A percentile compares a stretch with the other conserved stretches of the same genome.
phyloP scores from a whole-genome alignment of 2,329 filamentous ascomycete species.

The Aspergillus intermedius region DNA sequence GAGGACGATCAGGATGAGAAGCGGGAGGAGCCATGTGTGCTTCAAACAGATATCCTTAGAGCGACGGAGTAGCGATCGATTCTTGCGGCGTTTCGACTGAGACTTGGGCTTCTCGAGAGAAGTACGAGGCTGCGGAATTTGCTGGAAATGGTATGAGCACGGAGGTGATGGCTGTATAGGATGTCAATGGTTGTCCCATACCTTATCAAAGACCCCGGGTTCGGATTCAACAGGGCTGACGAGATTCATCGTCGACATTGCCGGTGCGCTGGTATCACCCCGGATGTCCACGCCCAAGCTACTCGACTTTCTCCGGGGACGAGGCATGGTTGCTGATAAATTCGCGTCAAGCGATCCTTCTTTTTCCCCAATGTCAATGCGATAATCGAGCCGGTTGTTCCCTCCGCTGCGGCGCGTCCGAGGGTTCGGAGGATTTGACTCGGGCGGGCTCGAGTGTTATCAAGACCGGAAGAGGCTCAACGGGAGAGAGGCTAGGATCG shows the following conservation, averaged over 20 bases:
- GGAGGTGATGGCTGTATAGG: background rate
- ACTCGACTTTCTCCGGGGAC: slow-evolving; percentile 38
- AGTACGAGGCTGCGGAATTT: slow-evolving; percentile 17
- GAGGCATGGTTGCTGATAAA: slow-evolving; percentile 25
- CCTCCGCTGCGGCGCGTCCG: background rate
- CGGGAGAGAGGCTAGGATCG: background rate
- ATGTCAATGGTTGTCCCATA: slow-evolving; percentile 10
- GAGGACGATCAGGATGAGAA: slow-evolving; percentile 60
- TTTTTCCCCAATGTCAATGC: background rate
- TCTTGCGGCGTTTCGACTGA: slow-evolving; percentile 40
- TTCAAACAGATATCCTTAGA: slow-evolving; percentile 38
- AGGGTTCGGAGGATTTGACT: background rate
- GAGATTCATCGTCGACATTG: slow-evolving; percentile 40
- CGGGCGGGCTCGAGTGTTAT: background rate
- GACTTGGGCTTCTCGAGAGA: slow-evolving; percentile 27
- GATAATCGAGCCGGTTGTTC: background rate
- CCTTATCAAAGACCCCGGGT: slow-evolving; percentile 18
- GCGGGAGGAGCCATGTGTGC: slow-evolving; percentile 61
- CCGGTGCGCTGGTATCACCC: slow-evolving; percentile 42
- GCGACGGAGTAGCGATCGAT: slow-evolving; percentile 37
- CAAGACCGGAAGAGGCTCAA: background rate
- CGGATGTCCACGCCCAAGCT: slow-evolving; percentile 42
- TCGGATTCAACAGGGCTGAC: slow-evolving; percentile 23
- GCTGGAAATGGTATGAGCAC: background rate
- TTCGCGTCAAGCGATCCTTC: background rate